Evolutionary conservation across 257 asterid genomes (phyloP), one percentile per base, ranked within the genome.

Genomic region (Scutellaria baicalensis): DNA sequence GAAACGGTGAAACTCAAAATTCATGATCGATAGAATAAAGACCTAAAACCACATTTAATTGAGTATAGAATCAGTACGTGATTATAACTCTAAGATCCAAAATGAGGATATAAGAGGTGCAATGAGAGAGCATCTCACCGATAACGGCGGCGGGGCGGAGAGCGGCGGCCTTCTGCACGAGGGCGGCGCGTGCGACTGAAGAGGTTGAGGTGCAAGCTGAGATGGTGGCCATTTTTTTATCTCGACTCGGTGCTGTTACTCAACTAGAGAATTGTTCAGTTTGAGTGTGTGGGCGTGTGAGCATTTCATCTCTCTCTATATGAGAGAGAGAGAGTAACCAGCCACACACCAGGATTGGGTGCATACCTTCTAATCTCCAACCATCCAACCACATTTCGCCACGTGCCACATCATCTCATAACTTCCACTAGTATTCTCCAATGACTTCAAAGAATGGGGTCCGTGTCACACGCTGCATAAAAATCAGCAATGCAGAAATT

Each of bases 181-280:
- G 75, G 73, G 92, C 82, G 35, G 82, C 82, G 79, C 85, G 82
- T 70, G 92, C 76, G 8, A 84, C 21, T 3, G 82, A 79, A 5
- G 93, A 81, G 63, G 88, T 68, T 8, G 95, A 43, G 61, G 85
- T 66, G 84, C 83, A 78, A 54, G 93, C 88, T 5, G 89, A 78
- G 85, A 85, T 66, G 71, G 92, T 78, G 67, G 96, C 95, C 98
- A 88, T 91, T 42, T 65, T 68, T 48, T 59, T 35, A 59, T 59
- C 4, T 59, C 4, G 20, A 68, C 56, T 66, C 63, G 60, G 69
- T 18, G 68, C 69, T 47, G 20, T 23, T 49, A 21, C 64, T 6
- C 51, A 64, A 51, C 40, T 61, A 42, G 61, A 3, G 56, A 57
- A 73, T 39, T 71, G 62, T 54, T 42, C 44, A 56, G 69, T 57